Evolutionary conservation across 2,329 filamentous ascomycete species (phyloP).

Genomic region (Clonostachys byssicola): DNA sequence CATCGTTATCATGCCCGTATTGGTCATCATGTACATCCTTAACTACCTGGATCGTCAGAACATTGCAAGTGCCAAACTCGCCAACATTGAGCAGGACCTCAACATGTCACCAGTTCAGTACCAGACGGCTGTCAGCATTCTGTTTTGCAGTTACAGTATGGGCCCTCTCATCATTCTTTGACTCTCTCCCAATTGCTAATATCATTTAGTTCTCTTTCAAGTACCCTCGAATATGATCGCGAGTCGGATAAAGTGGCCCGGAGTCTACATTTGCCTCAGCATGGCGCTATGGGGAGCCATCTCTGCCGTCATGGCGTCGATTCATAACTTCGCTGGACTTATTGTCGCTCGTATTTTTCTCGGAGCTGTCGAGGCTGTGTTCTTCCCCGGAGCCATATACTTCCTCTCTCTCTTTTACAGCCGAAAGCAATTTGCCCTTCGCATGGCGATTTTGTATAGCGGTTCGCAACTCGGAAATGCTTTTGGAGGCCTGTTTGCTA

Average conservation of each 20-base stretch:
- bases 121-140: constrained; percentile 50
- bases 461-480: constrained; percentile 29
- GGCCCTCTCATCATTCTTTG: background rate
- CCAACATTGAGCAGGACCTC: constrained; percentile 56
- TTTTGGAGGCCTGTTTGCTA: constrained; percentile 45
- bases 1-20: constrained; percentile 55
- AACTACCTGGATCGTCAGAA: constrained; percentile 70
- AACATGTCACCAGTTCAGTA: constrained; percentile 54
- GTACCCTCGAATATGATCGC: constrained; percentile 54
- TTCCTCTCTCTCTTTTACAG: constrained; percentile 47
- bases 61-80: constrained; percentile 62
- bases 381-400: constrained; percentile 21
- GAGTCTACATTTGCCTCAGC: constrained; percentile 42
- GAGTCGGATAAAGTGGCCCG: constrained; percentile 46
- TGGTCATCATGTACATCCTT: constrained; percentile 71
- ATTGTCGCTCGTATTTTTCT: constrained; percentile 8
- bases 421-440: constrained; percentile 44
- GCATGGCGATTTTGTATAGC: constrained; percentile 26
- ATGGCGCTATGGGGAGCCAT: constrained; percentile 59
- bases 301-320: constrained; percentile 50
- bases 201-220: constrained; percentile 55
- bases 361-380: constrained; percentile 7
- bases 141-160: constrained; percentile 26
- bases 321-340: constrained; percentile 41
- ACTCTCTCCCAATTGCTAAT: background rate